phyloP scores from a whole-genome alignment of 768 basidiomycete species.

The Termitomyces sp. region DNA sequence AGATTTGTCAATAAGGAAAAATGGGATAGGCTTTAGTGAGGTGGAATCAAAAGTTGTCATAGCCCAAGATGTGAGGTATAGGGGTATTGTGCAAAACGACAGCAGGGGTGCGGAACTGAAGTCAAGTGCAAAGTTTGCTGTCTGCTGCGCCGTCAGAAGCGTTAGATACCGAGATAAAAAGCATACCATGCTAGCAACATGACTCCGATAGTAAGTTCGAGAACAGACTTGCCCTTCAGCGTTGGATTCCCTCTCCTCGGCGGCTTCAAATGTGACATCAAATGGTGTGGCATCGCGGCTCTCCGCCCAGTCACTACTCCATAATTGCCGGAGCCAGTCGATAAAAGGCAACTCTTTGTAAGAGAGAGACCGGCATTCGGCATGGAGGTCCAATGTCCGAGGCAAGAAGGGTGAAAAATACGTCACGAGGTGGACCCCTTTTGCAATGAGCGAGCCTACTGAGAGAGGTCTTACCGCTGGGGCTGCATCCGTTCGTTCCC shows the following conservation, averaged over 20 bases:
- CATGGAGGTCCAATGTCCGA: slow-evolving; percentile 31
- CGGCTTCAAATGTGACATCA: slow-evolving; percentile 41
- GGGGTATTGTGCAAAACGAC: neutral
- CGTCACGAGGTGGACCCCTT: slow-evolving; percentile 10
- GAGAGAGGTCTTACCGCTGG: neutral
- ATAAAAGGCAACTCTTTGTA: slow-evolving; percentile 29
- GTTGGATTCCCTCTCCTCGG: slow-evolving; percentile 32
- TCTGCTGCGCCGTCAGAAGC: neutral
- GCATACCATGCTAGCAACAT: neutral
- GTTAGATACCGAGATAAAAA: too few relatives aligned
- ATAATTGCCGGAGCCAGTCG: slow-evolving; percentile 29
- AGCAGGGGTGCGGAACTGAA: neutral
- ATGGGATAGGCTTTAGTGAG: neutral
- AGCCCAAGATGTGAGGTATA: neutral
- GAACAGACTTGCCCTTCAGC: slow-evolving; percentile 25
- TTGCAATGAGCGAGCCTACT: neutral
- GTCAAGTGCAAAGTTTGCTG: neutral
- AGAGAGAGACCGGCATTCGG: slow-evolving; percentile 35
- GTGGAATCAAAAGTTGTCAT: neutral
- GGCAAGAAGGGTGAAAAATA: slow-evolving; percentile 39
- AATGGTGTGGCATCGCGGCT: slow-evolving; percentile 39
- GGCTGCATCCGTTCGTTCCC: neutral
- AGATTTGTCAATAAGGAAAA: neutral
- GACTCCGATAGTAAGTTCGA: neutral
- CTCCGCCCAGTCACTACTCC: slow-evolving; percentile 45